These are phyloP conservation scores for Candolleomyces eurysporus DNA, from an alignment of 768 basidiomycete genomes.

Conservation along the genomic window DNA sequence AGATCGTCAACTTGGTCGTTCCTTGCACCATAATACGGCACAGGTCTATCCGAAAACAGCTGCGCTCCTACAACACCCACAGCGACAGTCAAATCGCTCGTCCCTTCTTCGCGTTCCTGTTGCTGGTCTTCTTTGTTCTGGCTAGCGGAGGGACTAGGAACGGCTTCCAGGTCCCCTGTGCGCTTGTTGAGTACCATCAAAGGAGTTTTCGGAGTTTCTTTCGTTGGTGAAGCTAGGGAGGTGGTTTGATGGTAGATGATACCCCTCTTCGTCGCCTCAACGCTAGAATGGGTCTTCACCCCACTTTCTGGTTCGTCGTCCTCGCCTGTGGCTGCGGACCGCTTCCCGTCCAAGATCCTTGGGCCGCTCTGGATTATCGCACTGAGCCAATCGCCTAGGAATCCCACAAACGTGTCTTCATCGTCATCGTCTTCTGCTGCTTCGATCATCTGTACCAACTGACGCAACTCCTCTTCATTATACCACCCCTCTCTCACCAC, in stretches of 20 bases:
- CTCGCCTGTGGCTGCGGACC: not conserved
- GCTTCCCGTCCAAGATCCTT: conserved; percentile 13
- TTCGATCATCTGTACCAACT: not conserved
- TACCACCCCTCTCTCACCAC: conserved; percentile 1
- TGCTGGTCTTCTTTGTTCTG: conserved; percentile 4
- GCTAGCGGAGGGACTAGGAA: not conserved
- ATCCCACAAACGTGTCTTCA: conserved; percentile 5
- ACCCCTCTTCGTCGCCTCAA: conserved; percentile 20
- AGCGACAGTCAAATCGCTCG: conserved; percentile 31
- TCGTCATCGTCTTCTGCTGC: conserved; percentile 9
- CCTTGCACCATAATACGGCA: conserved; percentile 20
- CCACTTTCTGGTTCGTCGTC: conserved; percentile 10
- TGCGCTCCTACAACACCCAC: conserved; percentile 31
- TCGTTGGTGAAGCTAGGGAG: conserved; percentile 14
- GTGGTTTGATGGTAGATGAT: conserved; percentile 15
- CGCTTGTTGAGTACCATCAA: conserved; percentile 18
- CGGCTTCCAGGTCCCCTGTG: conserved; percentile 8
- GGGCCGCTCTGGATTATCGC: conserved; percentile 25
- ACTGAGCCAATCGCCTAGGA: conserved; percentile 26
- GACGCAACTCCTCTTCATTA: not conserved
- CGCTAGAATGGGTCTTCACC: conserved; percentile 12
- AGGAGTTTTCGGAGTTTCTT: conserved; percentile 2
- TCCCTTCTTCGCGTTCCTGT: conserved; percentile 1
- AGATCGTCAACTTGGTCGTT: conserved; percentile 19
- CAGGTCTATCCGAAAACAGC: conserved; percentile 32